These are phyloP conservation scores for Penicillium ochrochloron DNA, from an alignment of 495 filamentous ascomycete genomes.

Conservation along the genomic window DNA sequence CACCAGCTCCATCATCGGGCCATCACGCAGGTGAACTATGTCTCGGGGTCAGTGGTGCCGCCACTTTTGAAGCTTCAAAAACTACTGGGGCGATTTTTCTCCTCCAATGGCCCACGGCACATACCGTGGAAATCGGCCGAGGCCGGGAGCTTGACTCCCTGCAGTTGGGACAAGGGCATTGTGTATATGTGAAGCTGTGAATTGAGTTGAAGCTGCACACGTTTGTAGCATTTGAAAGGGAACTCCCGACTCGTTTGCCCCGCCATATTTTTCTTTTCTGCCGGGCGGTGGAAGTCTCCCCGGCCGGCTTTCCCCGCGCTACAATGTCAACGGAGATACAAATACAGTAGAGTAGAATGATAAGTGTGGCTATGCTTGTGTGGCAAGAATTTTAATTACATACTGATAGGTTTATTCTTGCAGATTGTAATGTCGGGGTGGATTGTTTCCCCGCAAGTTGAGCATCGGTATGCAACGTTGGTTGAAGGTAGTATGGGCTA, in stretches of 20 bases:
- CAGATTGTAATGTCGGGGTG: background rate
- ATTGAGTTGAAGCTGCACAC: background rate
- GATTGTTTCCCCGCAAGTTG: background rate
- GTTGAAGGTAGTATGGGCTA: too few species aligned
- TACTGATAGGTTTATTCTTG: background rate
- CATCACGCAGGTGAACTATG: conserved; percentile 73
- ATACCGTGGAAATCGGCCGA: conserved; percentile 71
- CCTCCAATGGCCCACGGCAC: conserved; percentile 30
- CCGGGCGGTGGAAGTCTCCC: conserved; percentile 16
- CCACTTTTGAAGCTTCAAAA: background rate
- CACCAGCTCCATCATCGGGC: conserved; percentile 80
- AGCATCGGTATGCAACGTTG: background rate
- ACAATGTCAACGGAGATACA: background rate
- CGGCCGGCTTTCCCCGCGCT: conserved; percentile 15
- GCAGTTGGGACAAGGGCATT: conserved; percentile 48
- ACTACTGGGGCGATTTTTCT: background rate
- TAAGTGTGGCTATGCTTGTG: background rate
- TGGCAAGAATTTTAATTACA: background rate
- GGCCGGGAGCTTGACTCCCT: conserved; percentile 64
- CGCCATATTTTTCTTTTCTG: conserved; percentile 24
- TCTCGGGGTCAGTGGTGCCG: conserved; percentile 14
- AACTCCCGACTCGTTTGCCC: conserved; percentile 11
- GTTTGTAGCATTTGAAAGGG: conserved; percentile 13
- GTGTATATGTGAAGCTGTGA: conserved; percentile 3
- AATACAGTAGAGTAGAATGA: background rate